Conservation (phyloP, 208 protist species). For the Trypanosoma scelopori region DNA sequence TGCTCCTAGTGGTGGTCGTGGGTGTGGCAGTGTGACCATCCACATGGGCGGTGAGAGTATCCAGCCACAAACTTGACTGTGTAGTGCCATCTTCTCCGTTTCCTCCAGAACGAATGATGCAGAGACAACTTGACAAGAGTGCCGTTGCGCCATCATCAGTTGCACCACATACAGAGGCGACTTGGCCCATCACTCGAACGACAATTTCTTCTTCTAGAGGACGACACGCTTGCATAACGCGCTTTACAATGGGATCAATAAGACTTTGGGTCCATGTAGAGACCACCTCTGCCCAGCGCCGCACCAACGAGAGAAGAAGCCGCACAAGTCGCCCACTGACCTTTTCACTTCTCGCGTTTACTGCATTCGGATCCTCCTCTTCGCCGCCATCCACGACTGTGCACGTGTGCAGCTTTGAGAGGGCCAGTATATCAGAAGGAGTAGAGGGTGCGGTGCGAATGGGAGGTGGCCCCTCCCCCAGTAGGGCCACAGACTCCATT, state of each 20-base stretch:
- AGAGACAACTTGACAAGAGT: slow-evolving; percentile 11
- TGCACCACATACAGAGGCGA: slow-evolving; percentile 18
- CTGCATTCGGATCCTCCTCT: not conserved
- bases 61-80: slow-evolving; percentile 7
- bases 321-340: slow-evolving; percentile 5
- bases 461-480: slow-evolving; percentile 11
- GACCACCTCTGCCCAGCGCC: slow-evolving; percentile 19
- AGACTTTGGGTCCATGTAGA: slow-evolving; percentile 7
- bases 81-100: not conserved
- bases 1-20: not conserved
- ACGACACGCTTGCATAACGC: slow-evolving; percentile 13
- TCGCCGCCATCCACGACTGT: not conserved
- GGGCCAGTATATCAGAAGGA: slow-evolving; percentile 31
- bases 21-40: not conserved
- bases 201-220: slow-evolving; percentile 25
- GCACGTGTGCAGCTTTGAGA: slow-evolving; percentile 25
- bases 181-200: slow-evolving; percentile 19
- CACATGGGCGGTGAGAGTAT: slow-evolving; percentile 21
- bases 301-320: slow-evolving; percentile 17
- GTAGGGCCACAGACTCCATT: slow-evolving; percentile 23
- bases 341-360: not conserved
- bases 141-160: slow-evolving; percentile 8
- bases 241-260: slow-evolving; percentile 7
- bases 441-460: slow-evolving; percentile 18
- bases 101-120: slow-evolving; percentile 8